A percentile compares a stretch with the other conserved stretches of the same genome.
phyloP scores from a whole-genome alignment of 2,329 filamentous ascomycete genomes.

The Calonectria multiphialidica region DNA sequence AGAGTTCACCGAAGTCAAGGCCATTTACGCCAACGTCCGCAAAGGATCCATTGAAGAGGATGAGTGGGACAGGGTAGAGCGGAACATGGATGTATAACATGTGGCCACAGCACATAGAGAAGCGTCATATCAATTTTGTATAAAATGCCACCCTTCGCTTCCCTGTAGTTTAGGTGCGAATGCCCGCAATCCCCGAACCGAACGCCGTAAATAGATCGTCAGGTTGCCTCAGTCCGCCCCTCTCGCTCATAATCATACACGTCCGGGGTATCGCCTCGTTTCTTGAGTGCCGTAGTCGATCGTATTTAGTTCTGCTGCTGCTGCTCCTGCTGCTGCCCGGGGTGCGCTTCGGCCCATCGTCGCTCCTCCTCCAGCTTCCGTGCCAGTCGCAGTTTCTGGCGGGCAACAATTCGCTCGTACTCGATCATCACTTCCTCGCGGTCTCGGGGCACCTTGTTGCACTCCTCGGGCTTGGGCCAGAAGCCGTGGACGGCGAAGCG shows the following conservation, averaged over 20 bases:
- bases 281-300: conserved; percentile 1
- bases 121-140: conserved; percentile 32
- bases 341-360: conserved; percentile 42
- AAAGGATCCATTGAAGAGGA: conserved; percentile 65
- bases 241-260: conserved; percentile 36
- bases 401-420: conserved; percentile 76
- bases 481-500: conserved; percentile 91
- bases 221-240: conserved; percentile 20
- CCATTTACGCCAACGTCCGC: conserved; percentile 79
- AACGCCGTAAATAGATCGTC: conserved; percentile 42
- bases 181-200: conserved; percentile 33
- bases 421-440: conserved; percentile 87
- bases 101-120: conserved; percentile 47
- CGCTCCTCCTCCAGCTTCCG: conserved; percentile 53
- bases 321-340: conserved; percentile 37
- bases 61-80: conserved; percentile 65
- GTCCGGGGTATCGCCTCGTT: conserved; percentile 19
- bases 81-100: conserved; percentile 63
- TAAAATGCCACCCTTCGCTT: conserved; percentile 30
- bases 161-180: conserved; percentile 33
- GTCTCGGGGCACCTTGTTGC: conserved; percentile 81
- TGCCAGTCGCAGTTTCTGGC: conserved; percentile 80
- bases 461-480: conserved; percentile 88
- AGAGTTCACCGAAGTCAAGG: conserved; percentile 80
- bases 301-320: conserved; percentile 21